phyloP scores from a whole-genome alignment of 352 stramenopile species.

The Phytophthora uliginosa region DNA sequence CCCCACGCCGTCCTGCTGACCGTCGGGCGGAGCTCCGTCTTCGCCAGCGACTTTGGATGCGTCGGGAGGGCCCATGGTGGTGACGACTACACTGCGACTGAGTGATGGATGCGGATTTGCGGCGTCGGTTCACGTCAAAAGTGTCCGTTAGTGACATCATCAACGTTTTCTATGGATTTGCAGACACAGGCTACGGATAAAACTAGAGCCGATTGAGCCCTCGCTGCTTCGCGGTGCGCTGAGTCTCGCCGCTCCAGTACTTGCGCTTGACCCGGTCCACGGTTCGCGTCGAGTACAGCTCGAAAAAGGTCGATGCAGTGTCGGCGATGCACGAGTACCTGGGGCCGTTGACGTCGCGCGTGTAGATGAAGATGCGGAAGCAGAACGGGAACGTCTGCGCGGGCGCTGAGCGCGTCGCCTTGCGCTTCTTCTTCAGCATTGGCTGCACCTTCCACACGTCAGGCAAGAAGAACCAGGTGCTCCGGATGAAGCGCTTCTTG shows the following conservation, averaged over 20 bases:
- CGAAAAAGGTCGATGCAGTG: slow-evolving; percentile 80
- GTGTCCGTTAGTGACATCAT: slow-evolving; percentile 11
- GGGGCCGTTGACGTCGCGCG: slow-evolving; percentile 27
- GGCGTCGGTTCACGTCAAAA: slow-evolving; percentile 34
- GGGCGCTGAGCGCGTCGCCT: slow-evolving; percentile 80
- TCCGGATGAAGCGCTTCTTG: slow-evolving; percentile 48
- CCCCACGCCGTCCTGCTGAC: slow-evolving; percentile 25
- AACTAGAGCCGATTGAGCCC: slow-evolving; percentile 24
- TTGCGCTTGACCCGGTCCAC: slow-evolving; percentile 87
- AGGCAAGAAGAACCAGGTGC: slow-evolving; percentile 89
- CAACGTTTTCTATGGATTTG: slow-evolving; percentile 33
- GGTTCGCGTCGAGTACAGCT: slow-evolving; percentile 88
- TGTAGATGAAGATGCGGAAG: slow-evolving; percentile 86
- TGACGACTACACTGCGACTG: not conserved
- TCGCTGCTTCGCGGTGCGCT: slow-evolving; percentile 17
- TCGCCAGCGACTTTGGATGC: slow-evolving; percentile 45
- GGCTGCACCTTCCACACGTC: slow-evolving; percentile 92
- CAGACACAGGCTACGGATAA: slow-evolving; percentile 7
- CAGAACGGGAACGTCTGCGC: slow-evolving; percentile 91
- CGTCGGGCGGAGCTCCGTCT: slow-evolving; percentile 25
- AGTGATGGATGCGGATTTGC: slow-evolving; percentile 16
- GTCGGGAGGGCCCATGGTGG: slow-evolving; percentile 59
- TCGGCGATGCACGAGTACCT: slow-evolving; percentile 66
- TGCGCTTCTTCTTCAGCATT: slow-evolving; percentile 92
- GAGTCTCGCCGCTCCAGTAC: slow-evolving; percentile 51